Evolutionary conservation across 2,329 filamentous ascomycete species (phyloP), one percentile per base, ranked within the genome.

Genomic region (Coniochaeta sp.): DNA sequence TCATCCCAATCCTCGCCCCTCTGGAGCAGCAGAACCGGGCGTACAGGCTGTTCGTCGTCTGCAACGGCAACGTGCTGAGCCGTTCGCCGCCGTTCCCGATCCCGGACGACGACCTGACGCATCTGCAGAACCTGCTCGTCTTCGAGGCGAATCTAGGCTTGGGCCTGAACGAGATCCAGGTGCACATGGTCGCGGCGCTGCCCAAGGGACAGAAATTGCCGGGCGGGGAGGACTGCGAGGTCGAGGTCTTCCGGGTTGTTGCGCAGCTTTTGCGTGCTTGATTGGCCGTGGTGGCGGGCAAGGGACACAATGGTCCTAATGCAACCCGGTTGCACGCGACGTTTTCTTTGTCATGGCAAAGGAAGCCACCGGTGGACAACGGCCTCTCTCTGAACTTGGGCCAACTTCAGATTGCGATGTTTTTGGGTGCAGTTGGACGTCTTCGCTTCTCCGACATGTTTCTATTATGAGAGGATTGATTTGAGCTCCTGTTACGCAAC

Each of bases 221-320:
- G 0, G 80, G 80, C 28, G 86, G 83, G 0, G 78, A 85, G 10
- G 84, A 87, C 63, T 82, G 88, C 38, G 91, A 95, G 70, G 77
- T 93, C 63, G 92, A 97, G 76, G 89, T 88, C 66, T 81, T 92
- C 60, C 91, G 86, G 1, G 79, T 95, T 30, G 89, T 89, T 73
- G 82, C 89, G 62, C 89, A 95, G 72, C 74, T 96, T 66, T 73
- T 85, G 71, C 82, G 75, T 17, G 22, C 24, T 28, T 52, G 47
- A 52, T 32, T 32, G 30, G 30, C 30, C 30, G 30, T 32, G 4
- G 9, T 32, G 30, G 30, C 4, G 30, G 30, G 30, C 5, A 32
- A 32, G 30, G 34, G n/a, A n/a, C 34, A 36, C 34, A 36, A 9
- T 36, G 10, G 34, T 6, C 34, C n/a, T n/a, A 36, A 14, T 3